Base-by-base conservation (phyloP, 441 rosid species). In the Erodium chrysanthum region DNA sequence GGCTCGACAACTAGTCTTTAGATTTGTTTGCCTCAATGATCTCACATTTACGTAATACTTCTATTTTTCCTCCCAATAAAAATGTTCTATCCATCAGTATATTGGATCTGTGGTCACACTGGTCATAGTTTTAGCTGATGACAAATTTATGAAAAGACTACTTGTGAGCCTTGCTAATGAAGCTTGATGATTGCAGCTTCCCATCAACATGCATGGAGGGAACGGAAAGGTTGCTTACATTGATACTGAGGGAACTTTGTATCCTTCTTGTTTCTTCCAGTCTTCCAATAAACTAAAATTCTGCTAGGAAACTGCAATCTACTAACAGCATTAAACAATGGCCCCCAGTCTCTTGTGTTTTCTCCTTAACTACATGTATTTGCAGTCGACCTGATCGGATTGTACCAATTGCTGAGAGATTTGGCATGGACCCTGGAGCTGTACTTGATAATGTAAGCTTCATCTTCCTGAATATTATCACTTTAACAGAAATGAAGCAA, bases 351-450 rank as follows among this genome's bases (percentile, higher is more conserved):
- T 56, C 44, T 1, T 48, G 7, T 74, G 77, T 66, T 75, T 71
- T 70, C 75, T 76, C 56, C 79, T 80, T 74, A 74, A 80, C 87
- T 67, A 33, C 8, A 27, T 54, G 12, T 33, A 70, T 70, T 69
- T 82, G 71, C 74, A 88, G 97, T 78, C 87, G 89, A 0, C 94
- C 96, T 68, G 96, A 94, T 78, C 65, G 96, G 35, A 86, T 91
- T 68, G 84, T 91, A 23, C 92, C 90, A 21, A 90, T 85, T 74
- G 96, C 97, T 52, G 90, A 88, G 84, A 89, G 97, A 81, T 90
- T 91, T 83, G 97, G 95, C 77, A 90, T 91, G 97, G 99, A 94
- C 70, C 86, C 96, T 54, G 89, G 90, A 73, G 96, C 97, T 6
- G 96, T 90, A 73, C 96, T 90, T 71, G 99, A 90, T 81, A 91